These are phyloP conservation scores for Metschnikowia dekortorum DNA, from an alignment of 805 yeast genomes.

Conservation along the genomic window DNA sequence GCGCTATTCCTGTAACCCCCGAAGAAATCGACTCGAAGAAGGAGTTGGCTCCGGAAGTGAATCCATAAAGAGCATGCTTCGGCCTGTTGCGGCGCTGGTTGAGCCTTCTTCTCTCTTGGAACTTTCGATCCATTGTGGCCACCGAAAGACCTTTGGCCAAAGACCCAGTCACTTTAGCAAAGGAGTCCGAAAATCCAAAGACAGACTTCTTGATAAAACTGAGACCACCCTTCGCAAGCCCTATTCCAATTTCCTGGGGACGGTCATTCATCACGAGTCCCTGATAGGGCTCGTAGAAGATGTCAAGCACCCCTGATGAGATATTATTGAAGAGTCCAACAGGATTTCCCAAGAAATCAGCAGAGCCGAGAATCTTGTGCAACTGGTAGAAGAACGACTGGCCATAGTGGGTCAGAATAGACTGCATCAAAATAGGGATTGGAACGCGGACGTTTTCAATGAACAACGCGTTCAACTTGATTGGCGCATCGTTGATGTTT, in stretches of 20 bases:
- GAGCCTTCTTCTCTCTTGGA: conserved; percentile 76
- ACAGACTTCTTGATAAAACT: conserved; percentile 93
- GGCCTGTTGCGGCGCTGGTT: conserved; percentile 76
- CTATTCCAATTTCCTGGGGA: conserved; percentile 93
- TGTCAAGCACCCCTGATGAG: conserved; percentile 92
- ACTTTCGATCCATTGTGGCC: conserved; percentile 80
- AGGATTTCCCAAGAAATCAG: conserved; percentile 94
- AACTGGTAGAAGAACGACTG: conserved; percentile 90
- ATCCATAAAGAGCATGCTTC: conserved; percentile 77
- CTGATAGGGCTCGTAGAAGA: conserved; percentile 95
- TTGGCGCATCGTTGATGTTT: conserved; percentile 95
- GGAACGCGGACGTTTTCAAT: conserved; percentile 90
- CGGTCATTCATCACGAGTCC: conserved; percentile 92
- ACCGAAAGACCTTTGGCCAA: conserved; percentile 90
- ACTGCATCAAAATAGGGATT: conserved; percentile 61
- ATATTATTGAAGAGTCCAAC: conserved; percentile 92
- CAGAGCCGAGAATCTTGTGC: conserved; percentile 91
- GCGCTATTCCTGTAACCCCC: conserved; percentile 86
- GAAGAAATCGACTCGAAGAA: conserved; percentile 81
- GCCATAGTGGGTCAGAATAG: conserved; percentile 79
- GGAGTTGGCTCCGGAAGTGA: conserved; percentile 83
- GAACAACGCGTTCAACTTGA: conserved; percentile 77
- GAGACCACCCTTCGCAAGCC: conserved; percentile 92
- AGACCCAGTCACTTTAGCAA: conserved; percentile 90
- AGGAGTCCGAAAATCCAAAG: conserved; percentile 89